Evolutionary conservation across 1,139 yeast species (phyloP).

Genomic region (Magnusiomyces sp.): DNA sequence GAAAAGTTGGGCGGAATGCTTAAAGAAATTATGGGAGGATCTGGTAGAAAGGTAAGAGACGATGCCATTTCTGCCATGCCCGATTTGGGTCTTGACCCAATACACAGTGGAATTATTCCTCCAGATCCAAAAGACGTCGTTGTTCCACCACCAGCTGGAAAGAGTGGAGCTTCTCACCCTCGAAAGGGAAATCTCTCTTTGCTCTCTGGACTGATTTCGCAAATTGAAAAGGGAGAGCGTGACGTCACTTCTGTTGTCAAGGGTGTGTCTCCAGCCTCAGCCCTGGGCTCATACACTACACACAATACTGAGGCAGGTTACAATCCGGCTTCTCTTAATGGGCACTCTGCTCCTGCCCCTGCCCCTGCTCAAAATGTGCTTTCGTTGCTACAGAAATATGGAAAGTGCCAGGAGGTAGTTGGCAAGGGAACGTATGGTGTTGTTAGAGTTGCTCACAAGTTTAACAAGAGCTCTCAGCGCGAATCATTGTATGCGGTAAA

Average conservation of each 20-base stretch:
- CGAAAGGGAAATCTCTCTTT: constrained; percentile 45
- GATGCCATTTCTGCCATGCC: constrained; percentile 86
- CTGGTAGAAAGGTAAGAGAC: constrained; percentile 65
- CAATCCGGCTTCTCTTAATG: constrained; percentile 16
- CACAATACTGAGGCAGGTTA: constrained; percentile 8
- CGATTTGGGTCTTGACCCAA: constrained; percentile 30
- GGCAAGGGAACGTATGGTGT: constrained; percentile 86
- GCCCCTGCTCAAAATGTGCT: constrained; percentile 22
- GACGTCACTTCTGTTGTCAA: constrained; percentile 11
- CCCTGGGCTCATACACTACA: constrained; percentile 6
- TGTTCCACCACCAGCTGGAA: constrained; percentile 18
- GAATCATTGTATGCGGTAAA: constrained; percentile 71
- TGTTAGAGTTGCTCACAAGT: constrained; percentile 62
- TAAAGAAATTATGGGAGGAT: constrained; percentile 61
- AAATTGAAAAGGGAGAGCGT: constrained; percentile 38
- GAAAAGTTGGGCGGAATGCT: constrained; percentile 83
- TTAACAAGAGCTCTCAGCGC: constrained; percentile 34
- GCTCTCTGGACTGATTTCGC: constrained; percentile 72
- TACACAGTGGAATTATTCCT: no score
- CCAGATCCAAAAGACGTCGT: constrained; percentile 11
- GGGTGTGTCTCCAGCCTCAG: background rate
- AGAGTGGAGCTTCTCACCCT: background rate
- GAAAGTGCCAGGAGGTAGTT: constrained; percentile 67
- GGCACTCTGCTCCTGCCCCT: constrained; percentile 23
- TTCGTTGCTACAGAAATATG: constrained; percentile 59